These are phyloP conservation scores for Wickerhamiella vanderwaltii DNA, from an alignment of 805 yeast genomes.

Conservation along the genomic window DNA sequence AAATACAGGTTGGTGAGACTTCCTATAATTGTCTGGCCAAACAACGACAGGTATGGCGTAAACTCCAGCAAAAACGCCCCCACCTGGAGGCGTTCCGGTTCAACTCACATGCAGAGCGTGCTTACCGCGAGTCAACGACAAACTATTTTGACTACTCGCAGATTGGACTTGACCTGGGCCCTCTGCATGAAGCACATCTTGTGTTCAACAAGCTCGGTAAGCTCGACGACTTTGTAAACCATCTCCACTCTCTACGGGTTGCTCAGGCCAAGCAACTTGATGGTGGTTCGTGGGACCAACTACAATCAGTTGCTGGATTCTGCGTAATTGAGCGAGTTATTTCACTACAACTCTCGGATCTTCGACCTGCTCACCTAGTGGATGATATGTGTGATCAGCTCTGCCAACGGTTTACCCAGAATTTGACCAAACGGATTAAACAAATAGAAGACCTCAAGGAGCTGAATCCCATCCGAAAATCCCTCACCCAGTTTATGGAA, in stretches of 20 bases:
- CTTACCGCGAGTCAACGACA: conserved; percentile 49
- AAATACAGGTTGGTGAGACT: conserved; percentile 42
- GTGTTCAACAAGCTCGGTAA: conserved; percentile 68
- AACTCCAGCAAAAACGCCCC: conserved; percentile 33
- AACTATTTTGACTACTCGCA: conserved; percentile 35
- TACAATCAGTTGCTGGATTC: conserved; percentile 54
- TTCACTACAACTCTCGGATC: conserved; percentile 45
- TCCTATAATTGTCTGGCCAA: conserved; percentile 42
- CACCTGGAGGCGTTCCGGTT: conserved; percentile 48
- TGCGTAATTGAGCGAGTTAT: conserved; percentile 63
- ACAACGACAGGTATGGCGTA: conserved; percentile 51
- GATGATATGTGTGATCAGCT: conserved; percentile 71
- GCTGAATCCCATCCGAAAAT: conserved; percentile 37
- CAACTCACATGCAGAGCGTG: conserved; percentile 75
- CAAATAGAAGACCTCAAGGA: conserved; percentile 30
- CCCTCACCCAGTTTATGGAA: conserved; percentile 59
- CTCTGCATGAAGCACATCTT: conserved; percentile 68
- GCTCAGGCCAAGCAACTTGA: conserved; percentile 34
- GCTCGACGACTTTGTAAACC: conserved; percentile 44
- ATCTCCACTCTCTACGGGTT: conserved; percentile 45
- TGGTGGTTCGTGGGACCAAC: conserved; percentile 11
- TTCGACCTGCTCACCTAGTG: conserved; percentile 47
- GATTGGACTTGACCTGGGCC: conserved; percentile 48
- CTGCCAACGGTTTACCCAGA: conserved; percentile 26
- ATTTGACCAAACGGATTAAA: conserved; percentile 14